Evolutionary conservation across 139 green algal genomes (phyloP).

Genomic region (Chlorella sp.): DNA sequence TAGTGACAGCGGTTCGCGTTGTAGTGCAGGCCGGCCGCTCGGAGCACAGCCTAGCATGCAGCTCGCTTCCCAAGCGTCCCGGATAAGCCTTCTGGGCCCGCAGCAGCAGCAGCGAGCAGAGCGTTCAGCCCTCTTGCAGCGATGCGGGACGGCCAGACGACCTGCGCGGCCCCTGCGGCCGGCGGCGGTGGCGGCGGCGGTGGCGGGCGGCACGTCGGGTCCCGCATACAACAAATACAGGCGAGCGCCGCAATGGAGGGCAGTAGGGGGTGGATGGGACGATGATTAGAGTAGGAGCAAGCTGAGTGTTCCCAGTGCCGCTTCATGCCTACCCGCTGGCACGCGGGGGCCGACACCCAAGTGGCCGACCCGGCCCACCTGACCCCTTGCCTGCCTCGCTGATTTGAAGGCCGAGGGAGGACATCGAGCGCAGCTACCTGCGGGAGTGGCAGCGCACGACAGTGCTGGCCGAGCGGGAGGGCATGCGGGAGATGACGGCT

Average conservation of each 20-base stretch:
- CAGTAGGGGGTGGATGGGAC: neutral
- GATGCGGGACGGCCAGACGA: neutral
- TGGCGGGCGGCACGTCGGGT: neutral
- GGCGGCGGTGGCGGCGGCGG: neutral
- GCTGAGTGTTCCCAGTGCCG: neutral
- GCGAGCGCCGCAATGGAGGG: neutral
- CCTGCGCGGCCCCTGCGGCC: too few relatives aligned
- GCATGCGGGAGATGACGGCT: slow-evolving; percentile 1
- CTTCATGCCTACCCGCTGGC: neutral
- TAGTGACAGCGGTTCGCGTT: too few relatives aligned
- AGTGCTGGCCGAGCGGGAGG: slow-evolving; percentile 12
- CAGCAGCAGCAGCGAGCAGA: neutral
- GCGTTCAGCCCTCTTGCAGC: neutral
- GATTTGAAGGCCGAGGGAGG: slow-evolving; percentile 20
- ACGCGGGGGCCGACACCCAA: neutral
- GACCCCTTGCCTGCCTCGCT: neutral
- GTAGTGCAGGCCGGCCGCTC: neutral
- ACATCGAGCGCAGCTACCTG: slow-evolving; percentile 32
- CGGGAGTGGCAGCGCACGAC: slow-evolving; percentile 31
- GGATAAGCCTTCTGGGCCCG: neutral
- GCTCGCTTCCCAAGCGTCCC: neutral
- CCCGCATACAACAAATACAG: slow-evolving; percentile 39
- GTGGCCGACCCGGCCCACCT: too few relatives aligned
- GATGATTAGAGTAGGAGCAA: neutral
- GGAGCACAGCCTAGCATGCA: neutral